A percentile compares a stretch with the other conserved stretches of the same genome.
Conservation (phyloP, 2,329 filamentous ascomycete species). For the Nemania abortiva region DNA sequence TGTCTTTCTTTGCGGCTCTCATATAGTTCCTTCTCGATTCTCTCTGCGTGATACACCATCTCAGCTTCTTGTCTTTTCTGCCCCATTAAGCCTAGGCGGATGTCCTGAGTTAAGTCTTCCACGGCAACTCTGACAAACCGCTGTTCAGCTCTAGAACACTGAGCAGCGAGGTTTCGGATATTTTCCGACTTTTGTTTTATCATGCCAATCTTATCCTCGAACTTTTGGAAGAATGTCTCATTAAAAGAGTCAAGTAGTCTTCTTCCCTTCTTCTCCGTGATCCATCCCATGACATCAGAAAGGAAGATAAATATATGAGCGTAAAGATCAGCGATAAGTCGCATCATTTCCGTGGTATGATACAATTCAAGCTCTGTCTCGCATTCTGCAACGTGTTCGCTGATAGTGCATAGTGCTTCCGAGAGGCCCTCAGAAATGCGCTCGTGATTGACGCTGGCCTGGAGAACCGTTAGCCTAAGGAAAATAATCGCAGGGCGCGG, state of each 20-base stretch:
- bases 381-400: constrained; percentile 28
- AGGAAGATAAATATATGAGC: constrained; percentile 34
- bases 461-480: background rate
- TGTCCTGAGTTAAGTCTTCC: constrained; percentile 26
- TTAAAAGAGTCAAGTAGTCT: constrained; percentile 37
- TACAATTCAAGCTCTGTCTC: constrained; percentile 34
- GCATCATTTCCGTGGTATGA: constrained; percentile 27
- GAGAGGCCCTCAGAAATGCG: constrained; percentile 31
- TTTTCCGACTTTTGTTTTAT: constrained; percentile 28
- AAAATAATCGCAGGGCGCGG: background rate
- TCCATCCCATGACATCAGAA: constrained; percentile 35
- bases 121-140: constrained; percentile 19
- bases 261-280: constrained; percentile 28
- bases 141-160: constrained; percentile 31
- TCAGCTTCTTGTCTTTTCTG: constrained; percentile 25
- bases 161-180: constrained; percentile 29
- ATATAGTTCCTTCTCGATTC: constrained; percentile 20
- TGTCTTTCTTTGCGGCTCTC: constrained; percentile 26
- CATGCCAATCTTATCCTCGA: constrained; percentile 26
- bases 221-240: constrained; percentile 32
- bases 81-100: constrained; percentile 15
- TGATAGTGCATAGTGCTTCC: constrained; percentile 33
- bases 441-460: constrained; percentile 37
- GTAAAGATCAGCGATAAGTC: constrained; percentile 32
- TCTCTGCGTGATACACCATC: constrained; percentile 22